A percentile compares a stretch with the other conserved stretches of the same genome.
phyloP scores from a whole-genome alignment of 2,329 filamentous ascomycete species.

The Penicillium sp. region DNA sequence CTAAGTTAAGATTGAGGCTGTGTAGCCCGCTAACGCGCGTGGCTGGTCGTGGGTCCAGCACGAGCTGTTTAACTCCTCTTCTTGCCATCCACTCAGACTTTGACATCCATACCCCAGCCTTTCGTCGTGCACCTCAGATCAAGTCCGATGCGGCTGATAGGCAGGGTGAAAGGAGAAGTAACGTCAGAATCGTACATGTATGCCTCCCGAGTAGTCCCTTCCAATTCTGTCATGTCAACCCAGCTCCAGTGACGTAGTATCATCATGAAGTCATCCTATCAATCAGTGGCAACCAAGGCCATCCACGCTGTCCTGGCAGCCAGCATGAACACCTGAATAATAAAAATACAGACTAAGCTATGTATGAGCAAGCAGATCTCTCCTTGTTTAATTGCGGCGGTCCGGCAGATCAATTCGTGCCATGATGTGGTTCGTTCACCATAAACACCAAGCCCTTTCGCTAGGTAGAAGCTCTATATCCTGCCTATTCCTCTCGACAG shows the following conservation, averaged over 20 bases:
- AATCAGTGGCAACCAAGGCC: neutral
- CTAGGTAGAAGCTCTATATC: neutral
- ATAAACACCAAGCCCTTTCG: neutral
- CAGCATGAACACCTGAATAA: neutral
- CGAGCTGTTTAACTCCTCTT: slow-evolving; percentile 8
- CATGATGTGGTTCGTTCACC: neutral
- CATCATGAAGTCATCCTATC: neutral
- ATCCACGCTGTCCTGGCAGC: neutral
- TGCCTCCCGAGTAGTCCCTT: neutral
- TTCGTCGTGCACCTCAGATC: neutral
- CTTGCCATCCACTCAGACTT: neutral
- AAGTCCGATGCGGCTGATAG: slow-evolving; percentile 1
- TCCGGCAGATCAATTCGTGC: slow-evolving; percentile 1
- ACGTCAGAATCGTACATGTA: neutral
- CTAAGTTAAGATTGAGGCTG: slow-evolving; percentile 25
- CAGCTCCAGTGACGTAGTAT: neutral
- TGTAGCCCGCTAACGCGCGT: slow-evolving; percentile 26
- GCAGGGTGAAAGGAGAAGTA: neutral
- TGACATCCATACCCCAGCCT: neutral
- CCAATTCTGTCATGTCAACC: neutral
- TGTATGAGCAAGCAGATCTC: neutral
- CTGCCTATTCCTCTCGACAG: neutral
- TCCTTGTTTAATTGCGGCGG: neutral
- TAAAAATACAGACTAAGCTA: neutral
- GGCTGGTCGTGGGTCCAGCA: slow-evolving; percentile 24